Evolutionary conservation across 805 yeast species (phyloP).

Genomic region (Priceomyces fermenticarens): DNA sequence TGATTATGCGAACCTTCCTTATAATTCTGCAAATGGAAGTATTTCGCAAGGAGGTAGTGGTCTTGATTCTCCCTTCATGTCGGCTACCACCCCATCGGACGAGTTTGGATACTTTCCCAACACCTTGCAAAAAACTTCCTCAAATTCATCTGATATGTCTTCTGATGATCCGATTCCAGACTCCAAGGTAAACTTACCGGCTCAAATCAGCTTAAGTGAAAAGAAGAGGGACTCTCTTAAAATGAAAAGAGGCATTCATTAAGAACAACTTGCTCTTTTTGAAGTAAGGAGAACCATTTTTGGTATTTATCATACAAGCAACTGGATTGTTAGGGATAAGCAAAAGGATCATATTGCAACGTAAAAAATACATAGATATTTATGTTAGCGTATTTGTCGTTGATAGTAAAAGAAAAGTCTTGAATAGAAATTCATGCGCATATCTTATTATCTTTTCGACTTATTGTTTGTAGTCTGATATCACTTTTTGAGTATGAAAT

Average conservation of each 20-base stretch:
- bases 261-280: conserved; percentile 3
- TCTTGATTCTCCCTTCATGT: conserved; percentile 42
- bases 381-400: no score
- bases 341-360: no score
- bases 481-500: no score
- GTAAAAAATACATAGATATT: no score
- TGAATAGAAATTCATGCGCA: background rate
- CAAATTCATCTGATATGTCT: conserved; percentile 2
- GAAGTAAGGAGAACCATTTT: background rate
- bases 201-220: conserved; percentile 37
- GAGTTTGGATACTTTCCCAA: conserved; percentile 31
- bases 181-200: conserved; percentile 22
- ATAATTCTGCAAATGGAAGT: conserved; percentile 19
- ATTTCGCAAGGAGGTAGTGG: conserved; percentile 10
- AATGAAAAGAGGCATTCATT: conserved; percentile 44
- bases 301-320: background rate
- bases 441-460: background rate
- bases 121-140: conserved; percentile 5
- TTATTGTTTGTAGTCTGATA: no score
- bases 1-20: conserved; percentile 26
- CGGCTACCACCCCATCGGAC: conserved; percentile 35
- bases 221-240: conserved; percentile 45
- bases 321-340: background rate
- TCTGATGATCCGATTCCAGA: conserved; percentile 9
- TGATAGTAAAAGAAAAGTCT: background rate